Evolutionary conservation across 495 filamentous ascomycete genomes (phyloP).

Genomic region (Trichoderma virens): DNA sequence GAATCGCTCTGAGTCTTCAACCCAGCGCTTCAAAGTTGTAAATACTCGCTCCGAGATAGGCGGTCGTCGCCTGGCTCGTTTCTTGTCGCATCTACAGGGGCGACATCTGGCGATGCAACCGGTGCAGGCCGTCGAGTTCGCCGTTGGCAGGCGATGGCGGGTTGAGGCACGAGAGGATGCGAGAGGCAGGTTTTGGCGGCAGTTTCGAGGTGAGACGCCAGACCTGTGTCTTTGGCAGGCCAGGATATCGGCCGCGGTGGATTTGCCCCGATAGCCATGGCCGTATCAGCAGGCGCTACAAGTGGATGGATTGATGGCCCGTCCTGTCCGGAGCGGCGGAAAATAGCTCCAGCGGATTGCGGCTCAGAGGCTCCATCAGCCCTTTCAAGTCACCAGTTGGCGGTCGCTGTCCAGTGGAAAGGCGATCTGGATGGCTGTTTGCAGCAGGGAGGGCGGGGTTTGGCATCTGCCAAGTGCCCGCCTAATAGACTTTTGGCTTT

Average conservation of each 20-base stretch:
- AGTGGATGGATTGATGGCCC: neutral
- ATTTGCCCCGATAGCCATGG: constrained; percentile 4
- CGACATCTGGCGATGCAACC: neutral
- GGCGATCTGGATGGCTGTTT: neutral
- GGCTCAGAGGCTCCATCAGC: neutral
- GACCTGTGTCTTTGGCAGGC: neutral
- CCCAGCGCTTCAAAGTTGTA: neutral
- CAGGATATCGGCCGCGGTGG: neutral
- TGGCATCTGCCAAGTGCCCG: neutral
- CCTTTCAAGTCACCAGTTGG: neutral
- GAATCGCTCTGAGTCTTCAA: neutral
- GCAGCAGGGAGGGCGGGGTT: neutral
- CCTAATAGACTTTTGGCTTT: constrained; percentile 2
- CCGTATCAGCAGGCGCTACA: neutral
- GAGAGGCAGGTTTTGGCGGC: neutral
- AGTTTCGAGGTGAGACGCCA: neutral
- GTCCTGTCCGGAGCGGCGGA: neutral
- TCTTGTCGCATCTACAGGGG: neutral
- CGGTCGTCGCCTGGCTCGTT: neutral
- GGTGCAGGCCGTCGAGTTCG: neutral
- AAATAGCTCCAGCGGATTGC: constrained; percentile 5
- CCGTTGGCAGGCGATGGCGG: neutral
- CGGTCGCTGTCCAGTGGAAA: neutral
- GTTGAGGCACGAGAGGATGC: neutral
- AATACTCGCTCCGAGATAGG: neutral